Evolutionary conservation across 139 green algal genomes (phyloP).

Genomic region (Volvox reticuliferus): DNA sequence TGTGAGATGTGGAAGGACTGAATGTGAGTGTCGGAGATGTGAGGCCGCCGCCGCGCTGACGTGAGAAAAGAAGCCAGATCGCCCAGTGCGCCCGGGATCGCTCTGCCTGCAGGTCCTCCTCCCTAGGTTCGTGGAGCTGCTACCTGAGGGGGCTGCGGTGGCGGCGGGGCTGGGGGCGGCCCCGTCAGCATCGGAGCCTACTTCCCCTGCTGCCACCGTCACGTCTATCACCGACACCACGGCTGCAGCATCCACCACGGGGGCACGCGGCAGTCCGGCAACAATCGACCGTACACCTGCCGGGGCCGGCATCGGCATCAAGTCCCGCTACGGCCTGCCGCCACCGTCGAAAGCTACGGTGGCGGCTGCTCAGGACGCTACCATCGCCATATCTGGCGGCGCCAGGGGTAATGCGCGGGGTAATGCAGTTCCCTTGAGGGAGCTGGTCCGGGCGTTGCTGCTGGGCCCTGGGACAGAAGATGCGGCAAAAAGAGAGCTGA

Average conservation of each 20-base stretch:
- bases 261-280: not conserved
- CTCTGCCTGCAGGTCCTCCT: not conserved
- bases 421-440: not conserved
- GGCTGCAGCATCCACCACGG: not conserved
- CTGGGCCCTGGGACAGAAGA: not conserved
- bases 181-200: not conserved
- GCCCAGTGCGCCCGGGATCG: no score
- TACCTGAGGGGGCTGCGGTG: not conserved
- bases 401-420: no score
- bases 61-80: no score
- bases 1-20: no score
- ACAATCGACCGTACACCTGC: not conserved
- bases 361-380: not conserved
- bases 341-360: not conserved
- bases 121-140: not conserved
- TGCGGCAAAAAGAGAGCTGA: no score
- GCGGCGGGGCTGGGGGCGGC: not conserved
- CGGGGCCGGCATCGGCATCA: not conserved
- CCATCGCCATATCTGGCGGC: not conserved
- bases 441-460: not conserved
- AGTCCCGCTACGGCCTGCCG: not conserved
- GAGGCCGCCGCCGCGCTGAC: no score
- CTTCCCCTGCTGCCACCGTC: not conserved
- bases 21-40: no score
- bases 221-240: not conserved